These are phyloP conservation scores for Jatropha multifida DNA, from an alignment of 441 rosid species.

Conservation along the genomic window DNA sequence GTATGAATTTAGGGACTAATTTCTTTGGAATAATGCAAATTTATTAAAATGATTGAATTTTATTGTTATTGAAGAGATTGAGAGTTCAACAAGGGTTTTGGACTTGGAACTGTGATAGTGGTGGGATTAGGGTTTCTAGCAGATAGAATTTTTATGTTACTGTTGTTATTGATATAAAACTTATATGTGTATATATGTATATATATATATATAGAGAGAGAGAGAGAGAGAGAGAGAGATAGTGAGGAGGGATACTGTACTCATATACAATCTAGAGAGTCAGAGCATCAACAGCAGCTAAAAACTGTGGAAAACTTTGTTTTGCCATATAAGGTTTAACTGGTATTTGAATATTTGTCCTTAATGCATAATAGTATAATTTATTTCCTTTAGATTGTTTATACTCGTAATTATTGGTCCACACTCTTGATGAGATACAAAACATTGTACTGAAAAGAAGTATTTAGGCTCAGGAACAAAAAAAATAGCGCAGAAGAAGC, in stretches of 20 bases:
- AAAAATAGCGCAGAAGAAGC: background rate
- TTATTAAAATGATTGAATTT: background rate
- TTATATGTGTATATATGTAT: no score
- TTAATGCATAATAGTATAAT: background rate
- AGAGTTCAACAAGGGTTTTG: background rate
- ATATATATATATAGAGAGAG: no score
- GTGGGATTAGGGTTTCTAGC: background rate
- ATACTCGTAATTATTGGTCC: background rate
- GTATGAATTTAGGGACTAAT: background rate
- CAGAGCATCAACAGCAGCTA: background rate
- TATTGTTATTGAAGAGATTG: background rate
- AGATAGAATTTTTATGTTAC: no score
- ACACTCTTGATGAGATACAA: background rate
- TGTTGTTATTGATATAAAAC: background rate
- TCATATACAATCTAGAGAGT: constrained; percentile 5
- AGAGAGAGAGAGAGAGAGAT: no score
- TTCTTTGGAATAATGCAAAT: background rate
- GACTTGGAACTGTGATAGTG: background rate
- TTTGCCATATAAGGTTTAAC: no score
- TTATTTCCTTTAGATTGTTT: background rate
- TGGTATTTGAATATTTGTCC: no score
- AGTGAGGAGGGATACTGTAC: background rate
- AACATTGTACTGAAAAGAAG: background rate
- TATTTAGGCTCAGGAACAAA: background rate
- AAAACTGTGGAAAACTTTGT: background rate